These are phyloP conservation scores for Cutaneotrichosporon spelunceum DNA, from an alignment of 1,284 basidiomycete species.

Conservation along the genomic window DNA sequence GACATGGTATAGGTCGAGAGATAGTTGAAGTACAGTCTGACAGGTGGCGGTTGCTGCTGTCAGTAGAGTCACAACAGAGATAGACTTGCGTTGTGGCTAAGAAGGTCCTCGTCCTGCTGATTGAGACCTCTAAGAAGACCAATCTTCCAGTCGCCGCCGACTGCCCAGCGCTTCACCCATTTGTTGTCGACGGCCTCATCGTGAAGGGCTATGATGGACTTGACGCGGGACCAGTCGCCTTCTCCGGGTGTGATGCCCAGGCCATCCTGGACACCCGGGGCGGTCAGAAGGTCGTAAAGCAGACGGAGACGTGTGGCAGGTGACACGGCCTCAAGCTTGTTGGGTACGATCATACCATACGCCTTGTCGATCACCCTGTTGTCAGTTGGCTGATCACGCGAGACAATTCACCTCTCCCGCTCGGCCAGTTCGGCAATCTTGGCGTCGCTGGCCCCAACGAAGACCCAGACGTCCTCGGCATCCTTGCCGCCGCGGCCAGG, in stretches of 20 bases:
- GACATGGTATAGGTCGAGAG: slow-evolving; percentile 76
- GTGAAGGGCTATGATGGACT: slow-evolving; percentile 77
- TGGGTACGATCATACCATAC: slow-evolving; percentile 60
- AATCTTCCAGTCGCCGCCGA: slow-evolving; percentile 55
- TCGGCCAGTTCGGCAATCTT: slow-evolving; percentile 65
- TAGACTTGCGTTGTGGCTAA: slow-evolving; percentile 43
- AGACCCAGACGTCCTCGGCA: slow-evolving; percentile 72
- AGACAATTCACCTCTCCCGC: slow-evolving; percentile 64
- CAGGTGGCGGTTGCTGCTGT: slow-evolving; percentile 73
- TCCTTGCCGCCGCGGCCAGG: slow-evolving; percentile 53
- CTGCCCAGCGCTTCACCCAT: slow-evolving; percentile 45
- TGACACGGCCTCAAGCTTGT: slow-evolving; percentile 59
- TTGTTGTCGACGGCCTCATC: slow-evolving; percentile 61
- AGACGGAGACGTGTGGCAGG: slow-evolving; percentile 63
- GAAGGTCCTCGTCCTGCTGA: slow-evolving; percentile 55
- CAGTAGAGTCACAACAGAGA: slow-evolving; percentile 42
- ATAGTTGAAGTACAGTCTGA: slow-evolving; percentile 90
- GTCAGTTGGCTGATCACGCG: neutral
- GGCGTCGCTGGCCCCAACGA: slow-evolving; percentile 67
- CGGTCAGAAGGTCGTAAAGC: slow-evolving; percentile 70
- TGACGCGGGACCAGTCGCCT: slow-evolving; percentile 70
- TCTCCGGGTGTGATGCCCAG: slow-evolving; percentile 71
- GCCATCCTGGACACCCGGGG: slow-evolving; percentile 66
- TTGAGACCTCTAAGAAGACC: slow-evolving; percentile 56
- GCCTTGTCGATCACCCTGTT: slow-evolving; percentile 29